A percentile compares a stretch with the other conserved stretches of the same genome.
Evolutionary conservation across 352 stramenopile genomes (phyloP).

Genomic region (Globisporangium recalcitrans): DNA sequence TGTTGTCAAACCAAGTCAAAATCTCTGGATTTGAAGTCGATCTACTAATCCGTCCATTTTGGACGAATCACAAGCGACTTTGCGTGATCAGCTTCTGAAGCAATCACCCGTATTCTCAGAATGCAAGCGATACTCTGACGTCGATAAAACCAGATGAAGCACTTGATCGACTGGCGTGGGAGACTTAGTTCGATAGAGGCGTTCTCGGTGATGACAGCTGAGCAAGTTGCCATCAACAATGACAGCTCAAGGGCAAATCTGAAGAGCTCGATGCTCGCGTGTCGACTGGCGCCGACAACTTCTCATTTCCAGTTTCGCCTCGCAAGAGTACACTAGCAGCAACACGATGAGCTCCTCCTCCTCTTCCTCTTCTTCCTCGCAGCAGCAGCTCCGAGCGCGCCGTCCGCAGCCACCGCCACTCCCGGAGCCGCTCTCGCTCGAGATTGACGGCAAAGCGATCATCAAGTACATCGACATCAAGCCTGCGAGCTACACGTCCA

Average conservation of each 20-base stretch:
- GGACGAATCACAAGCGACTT: background rate
- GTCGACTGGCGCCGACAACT: background rate
- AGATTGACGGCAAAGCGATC: slow-evolving; percentile 30
- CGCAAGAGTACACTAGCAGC: background rate
- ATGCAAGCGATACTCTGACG: too few relatives aligned
- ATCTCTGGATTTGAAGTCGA: background rate
- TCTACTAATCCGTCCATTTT: background rate
- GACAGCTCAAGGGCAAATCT: background rate
- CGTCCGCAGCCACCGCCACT: slow-evolving; percentile 12
- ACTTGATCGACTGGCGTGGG: background rate
- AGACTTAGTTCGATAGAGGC: too few relatives aligned
- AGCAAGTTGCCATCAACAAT: background rate
- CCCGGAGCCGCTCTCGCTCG: slow-evolving; percentile 20
- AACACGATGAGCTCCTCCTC: background rate
- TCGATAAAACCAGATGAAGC: background rate
- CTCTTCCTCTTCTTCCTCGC: too few relatives aligned
- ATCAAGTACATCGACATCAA: slow-evolving; percentile 38
- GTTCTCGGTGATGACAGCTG: background rate
- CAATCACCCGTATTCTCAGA: background rate
- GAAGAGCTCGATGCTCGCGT: background rate
- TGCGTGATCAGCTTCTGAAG: background rate
- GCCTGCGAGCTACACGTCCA: background rate
- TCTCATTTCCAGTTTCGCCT: background rate
- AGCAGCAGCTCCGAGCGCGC: background rate
- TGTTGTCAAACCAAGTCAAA: background rate